A percentile compares a stretch with the other conserved stretches of the same genome.
These are phyloP conservation scores for Sphaerobolus stellatus DNA, from an alignment of 1,284 basidiomycete genomes.

Conservation along the genomic window DNA sequence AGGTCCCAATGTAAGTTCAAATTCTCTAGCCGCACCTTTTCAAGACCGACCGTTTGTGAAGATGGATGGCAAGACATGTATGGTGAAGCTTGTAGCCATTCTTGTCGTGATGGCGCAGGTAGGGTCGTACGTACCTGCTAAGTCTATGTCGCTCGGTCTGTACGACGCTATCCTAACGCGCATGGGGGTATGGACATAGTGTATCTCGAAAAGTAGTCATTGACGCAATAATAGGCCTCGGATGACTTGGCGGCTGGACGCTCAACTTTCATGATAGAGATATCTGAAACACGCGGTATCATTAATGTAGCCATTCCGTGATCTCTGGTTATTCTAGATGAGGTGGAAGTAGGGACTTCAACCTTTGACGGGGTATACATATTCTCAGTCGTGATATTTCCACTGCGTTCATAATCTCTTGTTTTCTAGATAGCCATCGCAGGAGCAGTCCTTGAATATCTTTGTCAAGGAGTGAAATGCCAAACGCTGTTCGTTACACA, in stretches of 20 bases:
- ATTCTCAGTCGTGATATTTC: background rate
- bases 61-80: slow-evolving; percentile 82
- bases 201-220: background rate
- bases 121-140: slow-evolving; percentile 78
- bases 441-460: slow-evolving; percentile 72
- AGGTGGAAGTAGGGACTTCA: slow-evolving; percentile 80
- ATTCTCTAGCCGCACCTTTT: slow-evolving; percentile 14
- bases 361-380: slow-evolving; percentile 76
- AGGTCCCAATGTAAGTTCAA: slow-evolving; percentile 55
- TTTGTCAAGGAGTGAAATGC: slow-evolving; percentile 62
- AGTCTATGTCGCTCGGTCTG: slow-evolving; percentile 67
- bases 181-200: slow-evolving; percentile 64
- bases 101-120: slow-evolving; percentile 64
- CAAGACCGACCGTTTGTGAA: slow-evolving; percentile 10
- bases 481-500: slow-evolving; percentile 95
- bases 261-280: slow-evolving; percentile 95
- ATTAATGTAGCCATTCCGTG: slow-evolving; percentile 67
- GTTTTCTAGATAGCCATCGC: slow-evolving; percentile 80
- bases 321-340: slow-evolving; percentile 85
- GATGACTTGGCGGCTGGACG: slow-evolving; percentile 84
- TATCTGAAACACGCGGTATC: slow-evolving; percentile 92
- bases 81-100: slow-evolving; percentile 72
- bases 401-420: background rate
- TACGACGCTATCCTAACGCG: slow-evolving; percentile 85
- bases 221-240: slow-evolving; percentile 53